These are phyloP conservation scores for Desmodesmus armatus DNA, from an alignment of 139 green algal species.

Conservation along the genomic window DNA sequence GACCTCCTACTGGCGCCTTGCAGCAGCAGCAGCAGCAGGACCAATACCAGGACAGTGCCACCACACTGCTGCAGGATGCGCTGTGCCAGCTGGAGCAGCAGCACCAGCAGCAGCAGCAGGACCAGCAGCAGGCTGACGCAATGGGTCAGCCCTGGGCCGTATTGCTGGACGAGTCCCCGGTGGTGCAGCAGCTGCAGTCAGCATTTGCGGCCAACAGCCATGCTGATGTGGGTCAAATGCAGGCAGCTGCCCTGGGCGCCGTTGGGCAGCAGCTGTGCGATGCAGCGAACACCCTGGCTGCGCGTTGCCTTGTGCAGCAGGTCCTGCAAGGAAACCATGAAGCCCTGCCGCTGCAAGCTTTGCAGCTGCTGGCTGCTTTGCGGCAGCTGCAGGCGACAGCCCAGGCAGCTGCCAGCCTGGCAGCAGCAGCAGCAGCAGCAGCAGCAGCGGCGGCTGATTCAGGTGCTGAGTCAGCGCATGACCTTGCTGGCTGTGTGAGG, in stretches of 20 bases:
- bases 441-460: not conserved
- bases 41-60: not conserved
- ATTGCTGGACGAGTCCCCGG: not conserved
- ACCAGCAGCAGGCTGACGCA: not conserved
- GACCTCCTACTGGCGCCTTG: not conserved
- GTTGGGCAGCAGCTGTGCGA: no score
- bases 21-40: conserved; percentile 9
- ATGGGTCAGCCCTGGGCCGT: not conserved
- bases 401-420: not conserved
- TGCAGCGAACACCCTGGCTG: no score
- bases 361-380: not conserved
- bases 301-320: no score
- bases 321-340: no score
- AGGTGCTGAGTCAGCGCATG: no score
- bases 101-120: not conserved
- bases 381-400: not conserved
- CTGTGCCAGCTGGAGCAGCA: not conserved
- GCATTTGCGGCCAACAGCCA: no score
- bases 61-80: not conserved
- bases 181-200: not conserved
- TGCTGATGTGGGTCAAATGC: not conserved
- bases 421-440: conserved; percentile 1
- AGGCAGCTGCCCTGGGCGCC: no score
- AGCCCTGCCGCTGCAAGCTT: no score
- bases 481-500: no score